Percentiles rank a stretch among this genome's conserved stretches.
These are phyloP conservation scores for Pseudocercospora macadamiae DNA, from an alignment of 2,329 filamentous ascomycete species.

Conservation along the genomic window DNA sequence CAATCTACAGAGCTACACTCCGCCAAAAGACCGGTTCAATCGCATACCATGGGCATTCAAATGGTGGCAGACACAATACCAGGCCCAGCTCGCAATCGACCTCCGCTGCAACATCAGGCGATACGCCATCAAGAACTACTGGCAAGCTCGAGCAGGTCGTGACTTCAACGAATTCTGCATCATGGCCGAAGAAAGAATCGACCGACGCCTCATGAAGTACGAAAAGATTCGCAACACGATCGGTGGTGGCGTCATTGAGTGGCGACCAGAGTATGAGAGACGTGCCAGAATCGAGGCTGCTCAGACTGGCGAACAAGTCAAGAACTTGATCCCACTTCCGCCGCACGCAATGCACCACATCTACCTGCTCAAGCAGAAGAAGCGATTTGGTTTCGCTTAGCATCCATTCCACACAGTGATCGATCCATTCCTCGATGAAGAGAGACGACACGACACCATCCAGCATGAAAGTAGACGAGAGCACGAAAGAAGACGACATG, in stretches of 20 bases:
- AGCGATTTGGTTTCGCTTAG: no score
- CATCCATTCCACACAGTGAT: no score
- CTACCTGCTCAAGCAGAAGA: no score
- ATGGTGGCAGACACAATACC: background rate
- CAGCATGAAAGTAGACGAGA: no score
- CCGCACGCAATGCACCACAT: no score
- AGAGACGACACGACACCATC: no score
- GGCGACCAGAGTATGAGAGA: constrained; percentile 4
- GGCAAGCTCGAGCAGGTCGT: background rate
- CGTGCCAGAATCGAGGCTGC: background rate
- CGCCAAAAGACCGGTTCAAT: background rate
- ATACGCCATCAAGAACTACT: background rate
- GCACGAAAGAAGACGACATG: no score
- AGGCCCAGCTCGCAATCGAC: background rate
- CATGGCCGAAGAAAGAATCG: background rate
- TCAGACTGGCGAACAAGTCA: background rate
- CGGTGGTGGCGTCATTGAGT: background rate
- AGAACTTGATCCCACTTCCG: no score
- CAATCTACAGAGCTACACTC: background rate
- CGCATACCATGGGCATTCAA: background rate
- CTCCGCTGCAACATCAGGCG: background rate
- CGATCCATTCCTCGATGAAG: no score
- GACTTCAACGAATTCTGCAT: background rate
- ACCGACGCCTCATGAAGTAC: constrained; percentile 3
- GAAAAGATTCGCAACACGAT: background rate